Percentiles rank a stretch among this genome's conserved stretches.
phyloP scores from a whole-genome alignment of 2,329 filamentous ascomycete genomes.

The Aureobasidium mangrovei region DNA sequence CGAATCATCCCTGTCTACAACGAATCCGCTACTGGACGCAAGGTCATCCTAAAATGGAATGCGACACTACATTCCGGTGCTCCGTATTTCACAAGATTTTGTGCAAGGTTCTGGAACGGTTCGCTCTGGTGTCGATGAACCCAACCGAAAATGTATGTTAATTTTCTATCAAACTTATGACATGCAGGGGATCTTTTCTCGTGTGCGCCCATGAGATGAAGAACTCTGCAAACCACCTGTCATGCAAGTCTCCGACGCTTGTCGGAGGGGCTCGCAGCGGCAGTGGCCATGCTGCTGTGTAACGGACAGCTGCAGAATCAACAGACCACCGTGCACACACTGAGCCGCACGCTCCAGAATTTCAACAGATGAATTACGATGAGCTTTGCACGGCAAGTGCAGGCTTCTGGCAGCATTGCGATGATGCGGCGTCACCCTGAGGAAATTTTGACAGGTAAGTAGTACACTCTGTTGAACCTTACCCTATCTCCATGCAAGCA shows the following conservation, averaged over 20 bases:
- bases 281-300: conserved; percentile 13
- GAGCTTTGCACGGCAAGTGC: background rate
- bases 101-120: conserved; percentile 3
- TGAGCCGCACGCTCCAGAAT: conserved; percentile 1
- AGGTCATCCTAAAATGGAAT: conserved; percentile 5
- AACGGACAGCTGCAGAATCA: conserved; percentile 9
- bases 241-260: conserved; percentile 9
- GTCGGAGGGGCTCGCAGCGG: conserved; percentile 12
- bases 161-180: conserved; percentile 1
- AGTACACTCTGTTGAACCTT: background rate
- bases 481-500: background rate
- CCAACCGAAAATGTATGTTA: conserved; percentile 6
- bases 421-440: background rate
- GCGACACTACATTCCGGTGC: conserved; percentile 5
- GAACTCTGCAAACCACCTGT: conserved; percentile 13
- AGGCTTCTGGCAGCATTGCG: conserved; percentile 5
- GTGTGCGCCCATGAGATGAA: conserved; percentile 8
- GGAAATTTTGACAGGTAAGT: conserved; percentile 6
- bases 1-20: background rate
- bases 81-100: conserved; percentile 2
- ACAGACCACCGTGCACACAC: conserved; percentile 5
- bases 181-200: conserved; percentile 6
- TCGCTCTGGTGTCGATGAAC: background rate
- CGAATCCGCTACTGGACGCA: background rate
- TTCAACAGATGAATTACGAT: background rate